Evolutionary conservation across 768 basidiomycete genomes (phyloP), one percentile per base, ranked within the genome.

Genomic region (Leccinellum albellum): DNA sequence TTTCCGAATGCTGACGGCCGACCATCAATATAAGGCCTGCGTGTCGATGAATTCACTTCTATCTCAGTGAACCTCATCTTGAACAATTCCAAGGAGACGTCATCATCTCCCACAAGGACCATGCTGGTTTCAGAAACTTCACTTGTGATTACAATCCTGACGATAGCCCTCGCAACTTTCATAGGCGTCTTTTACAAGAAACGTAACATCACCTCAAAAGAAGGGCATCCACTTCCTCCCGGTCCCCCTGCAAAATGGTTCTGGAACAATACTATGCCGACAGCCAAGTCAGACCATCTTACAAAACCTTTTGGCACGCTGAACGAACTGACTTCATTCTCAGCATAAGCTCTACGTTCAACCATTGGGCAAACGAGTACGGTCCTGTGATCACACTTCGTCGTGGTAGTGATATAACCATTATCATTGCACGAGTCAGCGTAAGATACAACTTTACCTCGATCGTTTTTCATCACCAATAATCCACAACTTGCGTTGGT

Each of bases 371-470:
- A 2, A 70, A 80, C 49, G 59, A 77, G 60, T 86, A 86, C 56
- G 86, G 85, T 0, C 84, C 86, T 0, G 76, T 86, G 0, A 79
- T 85, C 56, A 75, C 79, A 0, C 65, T 87, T 10, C 75, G 79
- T 4, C 79, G 79, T 62, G 85, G 86, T 3, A 49, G 33, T 8
- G 33, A 50, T 6, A 55, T 67, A 8, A 21, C 51, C 20, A 53
- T 72, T 24, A 49, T 70, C 2, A 56, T 71, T 2, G 47, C 60
- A 9, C 47, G 66, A 2, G 55, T 66, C 20, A 52, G 64, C 1
- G 70, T 69, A 57, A 40, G 62, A 9, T 6, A 3, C 1, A 8
- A 26, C 42, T 21, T 47, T 6, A n/a, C 31, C 44, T 9, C 28
- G 1, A 1, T 37, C 12, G 3, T 15, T 10, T 57, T 14, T 42